A percentile compares a stretch with the other conserved stretches of the same genome.
Evolutionary conservation across 2,329 filamentous ascomycete genomes (phyloP).

Genomic region (Teratosphaeria viscida): DNA sequence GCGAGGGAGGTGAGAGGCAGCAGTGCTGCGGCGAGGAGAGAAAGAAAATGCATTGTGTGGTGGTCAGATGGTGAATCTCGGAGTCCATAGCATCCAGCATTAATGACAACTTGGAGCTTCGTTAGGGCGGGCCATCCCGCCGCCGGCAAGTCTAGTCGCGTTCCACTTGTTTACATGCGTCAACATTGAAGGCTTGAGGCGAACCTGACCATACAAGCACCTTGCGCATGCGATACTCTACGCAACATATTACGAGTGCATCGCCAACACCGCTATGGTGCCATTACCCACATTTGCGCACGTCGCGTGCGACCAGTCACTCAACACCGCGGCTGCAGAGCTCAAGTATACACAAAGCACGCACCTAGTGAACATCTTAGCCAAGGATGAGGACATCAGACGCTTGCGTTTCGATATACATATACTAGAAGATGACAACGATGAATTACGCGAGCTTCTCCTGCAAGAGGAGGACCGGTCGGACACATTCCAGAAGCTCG

Average conservation of each 20-base stretch:
- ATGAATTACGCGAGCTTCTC: conserved; percentile 54
- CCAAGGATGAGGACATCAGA: conserved; percentile 65
- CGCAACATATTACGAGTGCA: conserved; percentile 5
- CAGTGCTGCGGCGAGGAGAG: conserved; percentile 48
- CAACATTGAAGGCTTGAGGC: background rate
- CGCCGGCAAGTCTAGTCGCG: background rate
- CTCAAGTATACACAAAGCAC: conserved; percentile 56
- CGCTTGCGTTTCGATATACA: conserved; percentile 58
- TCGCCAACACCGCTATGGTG: conserved; percentile 14
- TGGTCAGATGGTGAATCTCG: too few relatives aligned
- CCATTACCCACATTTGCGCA: conserved; percentile 9
- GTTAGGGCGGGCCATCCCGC: background rate
- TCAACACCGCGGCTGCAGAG: conserved; percentile 51
- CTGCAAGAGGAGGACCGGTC: conserved; percentile 50
- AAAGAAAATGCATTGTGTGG: conserved; percentile 56
- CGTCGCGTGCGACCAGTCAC: conserved; percentile 35
- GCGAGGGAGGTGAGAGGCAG: conserved; percentile 50
- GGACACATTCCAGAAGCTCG: conserved; percentile 41
- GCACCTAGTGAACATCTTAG: conserved; percentile 55
- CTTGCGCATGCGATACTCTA: background rate
- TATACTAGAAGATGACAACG: conserved; percentile 65
- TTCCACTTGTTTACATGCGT: background rate
- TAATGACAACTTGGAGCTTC: background rate
- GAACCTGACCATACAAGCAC: background rate
- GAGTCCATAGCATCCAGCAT: background rate